phyloP scores from a whole-genome alignment of 768 basidiomycete species.

The Pulveroboletus sp. region DNA sequence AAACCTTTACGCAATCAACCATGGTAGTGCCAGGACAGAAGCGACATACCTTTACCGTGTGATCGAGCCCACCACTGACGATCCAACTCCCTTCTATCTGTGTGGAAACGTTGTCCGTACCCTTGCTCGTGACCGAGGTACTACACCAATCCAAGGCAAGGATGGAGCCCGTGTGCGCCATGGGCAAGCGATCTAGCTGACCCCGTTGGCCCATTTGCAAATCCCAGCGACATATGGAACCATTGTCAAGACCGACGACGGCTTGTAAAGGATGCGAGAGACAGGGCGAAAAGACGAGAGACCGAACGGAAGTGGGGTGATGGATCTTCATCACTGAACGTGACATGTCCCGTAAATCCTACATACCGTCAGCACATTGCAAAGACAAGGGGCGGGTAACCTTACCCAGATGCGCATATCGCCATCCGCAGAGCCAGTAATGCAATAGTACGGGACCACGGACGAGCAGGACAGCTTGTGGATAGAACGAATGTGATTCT shows the following conservation, averaged over 20 bases:
- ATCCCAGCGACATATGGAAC: constrained; percentile 75
- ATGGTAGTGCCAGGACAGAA: neutral
- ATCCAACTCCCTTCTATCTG: constrained; percentile 58
- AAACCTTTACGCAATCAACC: constrained; percentile 43
- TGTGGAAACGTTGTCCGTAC: constrained; percentile 9
- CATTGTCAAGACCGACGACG: constrained; percentile 64
- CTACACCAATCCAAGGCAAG: constrained; percentile 70
- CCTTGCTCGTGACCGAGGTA: constrained; percentile 22
- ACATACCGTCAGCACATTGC: constrained; percentile 2
- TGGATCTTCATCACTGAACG: constrained; percentile 67
- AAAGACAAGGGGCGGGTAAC: neutral
- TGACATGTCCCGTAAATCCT: constrained; percentile 73
- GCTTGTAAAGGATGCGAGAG: constrained; percentile 63
- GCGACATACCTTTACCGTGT: constrained; percentile 60
- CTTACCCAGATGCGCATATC: constrained; percentile 77
- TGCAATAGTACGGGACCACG: constrained; percentile 65
- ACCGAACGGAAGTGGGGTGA: constrained; percentile 64
- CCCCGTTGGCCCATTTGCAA: constrained; percentile 73
- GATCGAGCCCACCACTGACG: constrained; percentile 74
- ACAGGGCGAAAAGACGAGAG: constrained; percentile 66
- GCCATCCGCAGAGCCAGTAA: constrained; percentile 78
- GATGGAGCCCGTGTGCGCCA: constrained; percentile 70
- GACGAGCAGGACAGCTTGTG: constrained; percentile 64
- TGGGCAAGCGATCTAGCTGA: constrained; percentile 62
- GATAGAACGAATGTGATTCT: constrained; percentile 69